Evolutionary conservation across 2,329 filamentous ascomycete genomes (phyloP).

Genomic region (Claviceps arundinis): DNA sequence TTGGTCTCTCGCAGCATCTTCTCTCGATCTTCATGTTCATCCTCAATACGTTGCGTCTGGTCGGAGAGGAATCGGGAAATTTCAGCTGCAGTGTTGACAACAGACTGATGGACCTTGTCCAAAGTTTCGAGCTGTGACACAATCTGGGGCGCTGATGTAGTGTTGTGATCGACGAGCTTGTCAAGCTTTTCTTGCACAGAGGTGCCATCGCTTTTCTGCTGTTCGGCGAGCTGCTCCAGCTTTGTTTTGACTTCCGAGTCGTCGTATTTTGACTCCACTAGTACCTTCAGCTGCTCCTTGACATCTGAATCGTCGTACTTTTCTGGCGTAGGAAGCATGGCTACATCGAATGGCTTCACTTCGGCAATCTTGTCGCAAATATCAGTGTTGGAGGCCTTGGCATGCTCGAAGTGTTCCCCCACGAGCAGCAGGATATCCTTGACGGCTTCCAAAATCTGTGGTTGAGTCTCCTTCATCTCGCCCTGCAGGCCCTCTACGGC

Average conservation of each 20-base stretch:
- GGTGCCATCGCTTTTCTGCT: constrained; percentile 15
- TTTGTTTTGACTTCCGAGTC: constrained; percentile 32
- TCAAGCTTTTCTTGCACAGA: constrained; percentile 26
- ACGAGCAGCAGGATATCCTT: constrained; percentile 76
- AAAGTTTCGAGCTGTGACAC: constrained; percentile 67
- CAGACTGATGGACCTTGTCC: constrained; percentile 78
- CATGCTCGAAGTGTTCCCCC: constrained; percentile 78
- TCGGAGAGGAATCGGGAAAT: constrained; percentile 68
- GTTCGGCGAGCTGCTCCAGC: constrained; percentile 28
- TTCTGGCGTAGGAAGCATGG: constrained; percentile 42
- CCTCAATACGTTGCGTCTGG: constrained; percentile 60
- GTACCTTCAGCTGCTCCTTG: constrained; percentile 17
- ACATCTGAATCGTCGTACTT: constrained; percentile 29
- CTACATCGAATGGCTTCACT: constrained; percentile 45
- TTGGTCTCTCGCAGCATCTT: constrained; percentile 68
- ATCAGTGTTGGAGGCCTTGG: constrained; percentile 48
- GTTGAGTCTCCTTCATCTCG: constrained; percentile 70
- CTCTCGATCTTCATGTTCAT: constrained; percentile 68
- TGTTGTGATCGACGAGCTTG: constrained; percentile 46
- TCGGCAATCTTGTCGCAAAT: constrained; percentile 49
- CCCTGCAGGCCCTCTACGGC: constrained; percentile 65
- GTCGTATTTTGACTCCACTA: constrained; percentile 43
- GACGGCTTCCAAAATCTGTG: constrained; percentile 75
- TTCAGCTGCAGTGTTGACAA: constrained; percentile 71
- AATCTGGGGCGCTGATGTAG: constrained; percentile 49